These are phyloP conservation scores for Verbascum thapsus DNA, from an alignment of 257 asterid species.

Conservation along the genomic window DNA sequence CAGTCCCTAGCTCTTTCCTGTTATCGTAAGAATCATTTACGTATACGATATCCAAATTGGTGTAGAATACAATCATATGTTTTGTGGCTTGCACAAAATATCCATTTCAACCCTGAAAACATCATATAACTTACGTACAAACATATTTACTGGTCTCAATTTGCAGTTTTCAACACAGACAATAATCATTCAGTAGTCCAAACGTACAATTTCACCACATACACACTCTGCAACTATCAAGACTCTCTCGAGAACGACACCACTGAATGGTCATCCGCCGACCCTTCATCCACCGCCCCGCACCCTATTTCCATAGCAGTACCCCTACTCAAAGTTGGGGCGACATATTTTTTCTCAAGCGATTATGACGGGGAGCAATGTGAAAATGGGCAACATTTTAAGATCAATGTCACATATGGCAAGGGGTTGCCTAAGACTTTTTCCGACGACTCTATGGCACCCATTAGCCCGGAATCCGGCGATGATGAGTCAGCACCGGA, in stretches of 20 bases:
- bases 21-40: no score
- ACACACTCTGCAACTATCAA: conserved; percentile 50
- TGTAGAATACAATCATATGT: no score
- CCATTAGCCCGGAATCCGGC: conserved; percentile 51
- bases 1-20: no score
- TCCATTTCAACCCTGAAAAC: no score
- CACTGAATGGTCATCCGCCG: conserved; percentile 56
- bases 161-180: conserved; percentile 83
- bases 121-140: no score
- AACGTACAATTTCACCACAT: conserved; percentile 68
- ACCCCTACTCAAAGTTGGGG: conserved; percentile 56
- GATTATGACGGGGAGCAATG: conserved; percentile 96
- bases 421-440: conserved; percentile 60
- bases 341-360: conserved; percentile 68
- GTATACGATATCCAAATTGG: no score
- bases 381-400: conserved; percentile 55
- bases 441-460: conserved; percentile 48
- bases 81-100: no score
- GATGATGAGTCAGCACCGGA: conserved; percentile 70
- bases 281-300: conserved; percentile 63
- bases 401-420: conserved; percentile 64
- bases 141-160: background rate
- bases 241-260: conserved; percentile 65
- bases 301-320: conserved; percentile 50
- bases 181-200: conserved; percentile 82